Evolutionary conservation across 768 basidiomycete genomes (phyloP).

Genomic region (Boletus patriciae): DNA sequence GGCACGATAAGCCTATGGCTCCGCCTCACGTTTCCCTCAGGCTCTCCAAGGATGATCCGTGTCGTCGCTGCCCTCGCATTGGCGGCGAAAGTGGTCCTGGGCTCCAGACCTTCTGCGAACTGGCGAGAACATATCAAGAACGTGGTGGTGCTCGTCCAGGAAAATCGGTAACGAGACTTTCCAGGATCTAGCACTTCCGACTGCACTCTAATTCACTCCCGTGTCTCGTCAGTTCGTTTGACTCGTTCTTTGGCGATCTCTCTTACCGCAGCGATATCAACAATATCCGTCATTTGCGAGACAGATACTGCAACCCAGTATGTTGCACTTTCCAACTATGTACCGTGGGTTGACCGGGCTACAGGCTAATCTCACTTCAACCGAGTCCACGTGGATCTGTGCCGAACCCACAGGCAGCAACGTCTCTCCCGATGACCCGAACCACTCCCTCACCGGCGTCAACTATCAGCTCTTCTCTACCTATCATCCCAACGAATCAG

Average conservation of each 20-base stretch:
- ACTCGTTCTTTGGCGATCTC: constrained; percentile 29
- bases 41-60: constrained; percentile 12
- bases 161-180: constrained; percentile 18
- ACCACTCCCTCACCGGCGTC: constrained; percentile 25
- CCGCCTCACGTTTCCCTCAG: not conserved
- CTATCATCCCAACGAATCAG: constrained; percentile 23
- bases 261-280: constrained; percentile 25
- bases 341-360: not conserved
- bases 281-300: constrained; percentile 22
- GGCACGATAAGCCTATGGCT: not conserved
- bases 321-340: not conserved
- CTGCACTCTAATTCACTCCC: not conserved
- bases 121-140: constrained; percentile 28
- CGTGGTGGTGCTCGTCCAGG: constrained; percentile 29
- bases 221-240: constrained; percentile 19
- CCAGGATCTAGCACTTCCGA: not conserved
- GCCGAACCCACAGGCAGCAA: constrained; percentile 18
- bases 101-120: constrained; percentile 2
- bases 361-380: constrained; percentile 16
- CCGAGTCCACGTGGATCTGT: constrained; percentile 16
- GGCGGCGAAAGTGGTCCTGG: not conserved
- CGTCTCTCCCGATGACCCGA: constrained; percentile 27
- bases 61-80: constrained; percentile 7
- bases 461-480: constrained; percentile 25
- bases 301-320: constrained; percentile 27